These are phyloP conservation scores for Phytophthora crassamura DNA, from an alignment of 352 stramenopile species.

Conservation along the genomic window DNA sequence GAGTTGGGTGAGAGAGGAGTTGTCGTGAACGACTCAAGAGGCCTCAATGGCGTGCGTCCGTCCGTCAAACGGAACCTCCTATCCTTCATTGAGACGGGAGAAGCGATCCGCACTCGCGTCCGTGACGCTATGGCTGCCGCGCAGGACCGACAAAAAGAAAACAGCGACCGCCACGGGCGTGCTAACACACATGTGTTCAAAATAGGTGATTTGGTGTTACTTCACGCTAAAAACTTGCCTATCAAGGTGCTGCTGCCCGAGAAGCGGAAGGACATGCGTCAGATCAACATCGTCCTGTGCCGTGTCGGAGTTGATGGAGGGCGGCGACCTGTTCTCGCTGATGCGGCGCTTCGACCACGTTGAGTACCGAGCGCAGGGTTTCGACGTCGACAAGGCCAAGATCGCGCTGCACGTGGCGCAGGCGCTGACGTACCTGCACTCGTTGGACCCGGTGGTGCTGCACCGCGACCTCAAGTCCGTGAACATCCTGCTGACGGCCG, in stretches of 20 bases:
- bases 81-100: too few relatives aligned
- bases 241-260: slow-evolving; percentile 59
- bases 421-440: slow-evolving; percentile 62
- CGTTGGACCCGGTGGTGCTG: slow-evolving; percentile 44
- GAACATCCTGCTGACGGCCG: slow-evolving; percentile 53
- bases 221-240: too few relatives aligned
- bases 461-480: slow-evolving; percentile 70
- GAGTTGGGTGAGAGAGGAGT: too few relatives aligned
- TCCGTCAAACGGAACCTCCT: too few relatives aligned
- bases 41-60: too few relatives aligned
- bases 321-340: slow-evolving; percentile 51
- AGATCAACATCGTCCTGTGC: slow-evolving; percentile 63
- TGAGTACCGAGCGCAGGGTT: slow-evolving; percentile 35
- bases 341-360: slow-evolving; percentile 43
- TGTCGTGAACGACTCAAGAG: too few relatives aligned
- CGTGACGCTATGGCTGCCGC: too few relatives aligned
- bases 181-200: too few relatives aligned
- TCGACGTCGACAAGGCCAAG: slow-evolving; percentile 49
- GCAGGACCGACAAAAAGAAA: too few relatives aligned
- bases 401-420: slow-evolving; percentile 53
- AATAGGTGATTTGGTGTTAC: too few relatives aligned
- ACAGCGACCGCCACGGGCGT: too few relatives aligned
- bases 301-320: slow-evolving; percentile 64
- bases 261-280: slow-evolving; percentile 46
- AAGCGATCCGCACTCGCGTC: too few relatives aligned